Conservation (phyloP, 2,329 filamentous ascomycete genomes). For the Fusarium veterinarium region DNA sequence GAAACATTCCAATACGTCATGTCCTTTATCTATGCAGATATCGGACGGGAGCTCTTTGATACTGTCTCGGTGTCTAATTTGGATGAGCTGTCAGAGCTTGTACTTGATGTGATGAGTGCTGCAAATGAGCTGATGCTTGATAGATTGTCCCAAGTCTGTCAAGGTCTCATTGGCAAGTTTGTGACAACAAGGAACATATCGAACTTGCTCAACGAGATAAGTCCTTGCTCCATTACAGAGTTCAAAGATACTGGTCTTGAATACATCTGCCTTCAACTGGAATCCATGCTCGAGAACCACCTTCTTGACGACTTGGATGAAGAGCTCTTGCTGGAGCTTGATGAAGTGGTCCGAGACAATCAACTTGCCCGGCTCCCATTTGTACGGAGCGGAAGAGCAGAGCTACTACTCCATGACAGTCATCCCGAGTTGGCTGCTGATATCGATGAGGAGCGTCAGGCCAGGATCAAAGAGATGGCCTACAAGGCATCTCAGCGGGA, state of each 20-base stretch:
- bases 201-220: conserved; percentile 85
- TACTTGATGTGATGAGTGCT: conserved; percentile 89
- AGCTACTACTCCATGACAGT: conserved; percentile 72
- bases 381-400: conserved; percentile 78
- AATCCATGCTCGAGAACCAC: conserved; percentile 91
- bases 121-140: conserved; percentile 97
- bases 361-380: conserved; percentile 83
- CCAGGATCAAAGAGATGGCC: conserved; percentile 80
- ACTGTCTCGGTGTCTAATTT: conserved; percentile 75
- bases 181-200: conserved; percentile 89
- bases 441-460: conserved; percentile 75
- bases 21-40: conserved; percentile 84
- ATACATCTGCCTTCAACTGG: conserved; percentile 91
- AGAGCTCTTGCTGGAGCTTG: conserved; percentile 83
- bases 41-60: conserved; percentile 84
- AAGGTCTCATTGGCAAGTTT: conserved; percentile 83
- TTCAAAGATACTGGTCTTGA: conserved; percentile 92
- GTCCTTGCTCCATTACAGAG: conserved; percentile 81
- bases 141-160: conserved; percentile 88
- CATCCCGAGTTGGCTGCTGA: conserved; percentile 72
- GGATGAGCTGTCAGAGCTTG: conserved; percentile 88
- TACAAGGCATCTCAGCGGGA: conserved; percentile 73
- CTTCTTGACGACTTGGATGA: conserved; percentile 87
- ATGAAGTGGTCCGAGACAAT: conserved; percentile 82
- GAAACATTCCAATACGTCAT: conserved; percentile 83